These are phyloP conservation scores for Eucalyptus cladocalyx DNA, from an alignment of 345 rosid genomes.

Conservation along the genomic window DNA sequence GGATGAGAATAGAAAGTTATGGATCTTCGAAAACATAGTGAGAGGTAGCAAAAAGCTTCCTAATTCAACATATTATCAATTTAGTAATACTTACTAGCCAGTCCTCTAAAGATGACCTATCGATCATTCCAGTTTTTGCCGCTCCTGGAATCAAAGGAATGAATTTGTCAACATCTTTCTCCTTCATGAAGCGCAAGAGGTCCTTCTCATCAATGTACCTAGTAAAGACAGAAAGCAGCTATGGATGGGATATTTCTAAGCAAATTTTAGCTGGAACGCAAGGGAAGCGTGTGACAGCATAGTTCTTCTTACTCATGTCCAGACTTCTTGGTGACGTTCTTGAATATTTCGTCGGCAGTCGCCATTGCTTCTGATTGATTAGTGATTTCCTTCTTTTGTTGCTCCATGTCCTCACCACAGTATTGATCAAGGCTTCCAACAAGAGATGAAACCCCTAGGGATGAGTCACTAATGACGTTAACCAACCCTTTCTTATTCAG, in stretches of 20 bases:
- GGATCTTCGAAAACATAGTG: not conserved
- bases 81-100: slow-evolving; percentile 33
- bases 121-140: slow-evolving; percentile 34
- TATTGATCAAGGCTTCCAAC: slow-evolving; percentile 18
- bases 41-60: not conserved
- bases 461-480: slow-evolving; percentile 33
- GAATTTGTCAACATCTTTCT: slow-evolving; percentile 39
- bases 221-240: not conserved
- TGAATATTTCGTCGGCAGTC: slow-evolving; percentile 48
- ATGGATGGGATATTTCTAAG: not conserved
- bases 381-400: slow-evolving; percentile 38
- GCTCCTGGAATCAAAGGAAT: slow-evolving; percentile 46
- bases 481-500: slow-evolving; percentile 48
- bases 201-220: slow-evolving; percentile 66
- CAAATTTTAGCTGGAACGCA: not conserved
- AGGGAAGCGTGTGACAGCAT: not conserved
- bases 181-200: slow-evolving; percentile 50
- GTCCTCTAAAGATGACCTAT: slow-evolving; percentile 40
- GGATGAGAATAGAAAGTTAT: not conserved
- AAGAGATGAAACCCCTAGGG: slow-evolving; percentile 1
- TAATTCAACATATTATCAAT: not conserved
- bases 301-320: slow-evolving; percentile 28
- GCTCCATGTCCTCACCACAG: slow-evolving; percentile 18
- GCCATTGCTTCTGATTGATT: slow-evolving; percentile 61
- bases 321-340: slow-evolving; percentile 40